A percentile compares a stretch with the other conserved stretches of the same genome.
These are phyloP conservation scores for Pseudozyma pruni DNA, from an alignment of 1,284 basidiomycete species.

Conservation along the genomic window DNA sequence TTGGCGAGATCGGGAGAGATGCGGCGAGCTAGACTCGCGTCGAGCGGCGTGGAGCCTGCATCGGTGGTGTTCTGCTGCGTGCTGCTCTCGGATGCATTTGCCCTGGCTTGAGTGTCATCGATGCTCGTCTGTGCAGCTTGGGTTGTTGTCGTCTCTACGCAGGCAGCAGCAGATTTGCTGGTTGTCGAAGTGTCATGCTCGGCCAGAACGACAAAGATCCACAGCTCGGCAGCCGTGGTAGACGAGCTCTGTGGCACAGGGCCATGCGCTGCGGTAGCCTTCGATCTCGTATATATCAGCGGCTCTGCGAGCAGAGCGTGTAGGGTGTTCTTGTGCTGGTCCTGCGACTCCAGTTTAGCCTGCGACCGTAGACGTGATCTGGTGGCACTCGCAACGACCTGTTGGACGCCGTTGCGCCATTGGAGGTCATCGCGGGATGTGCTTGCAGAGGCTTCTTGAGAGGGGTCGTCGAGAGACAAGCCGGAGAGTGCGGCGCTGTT, in stretches of 20 bases:
- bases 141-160: not conserved
- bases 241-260: not conserved
- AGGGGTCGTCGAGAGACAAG: not conserved
- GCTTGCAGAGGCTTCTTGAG: not conserved
- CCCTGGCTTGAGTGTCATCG: not conserved
- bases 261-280: not conserved
- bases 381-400: constrained; percentile 1
- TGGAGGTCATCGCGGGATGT: not conserved
- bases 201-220: constrained; percentile 21
- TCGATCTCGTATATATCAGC: constrained; percentile 11
- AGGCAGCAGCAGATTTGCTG: not conserved
- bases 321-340: not conserved
- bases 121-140: not conserved
- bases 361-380: not conserved
- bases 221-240: constrained; percentile 5
- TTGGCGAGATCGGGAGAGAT: constrained; percentile 14
- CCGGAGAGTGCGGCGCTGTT: no score
- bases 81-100: not conserved
- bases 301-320: constrained; percentile 2
- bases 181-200: not conserved
- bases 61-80: not conserved
- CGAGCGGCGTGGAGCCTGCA: not conserved
- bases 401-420: constrained; percentile 11
- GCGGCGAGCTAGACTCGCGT: not conserved
- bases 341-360: not conserved